A percentile compares a stretch with the other conserved stretches of the same genome.
Conservation (phyloP, 176 grass and related monocot species). For the Carex cristatella region DNA sequence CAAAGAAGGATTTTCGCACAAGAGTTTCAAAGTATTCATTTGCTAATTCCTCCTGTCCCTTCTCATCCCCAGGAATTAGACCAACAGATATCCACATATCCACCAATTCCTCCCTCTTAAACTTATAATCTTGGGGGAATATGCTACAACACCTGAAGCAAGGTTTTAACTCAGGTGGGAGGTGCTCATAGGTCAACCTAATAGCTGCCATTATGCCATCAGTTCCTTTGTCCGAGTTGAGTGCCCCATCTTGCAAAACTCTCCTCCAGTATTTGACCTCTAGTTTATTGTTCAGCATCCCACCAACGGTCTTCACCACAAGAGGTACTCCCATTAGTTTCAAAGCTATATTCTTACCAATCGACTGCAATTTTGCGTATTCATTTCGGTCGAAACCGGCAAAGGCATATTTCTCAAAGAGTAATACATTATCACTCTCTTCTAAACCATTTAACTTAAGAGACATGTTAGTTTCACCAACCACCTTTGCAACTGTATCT, state of each 20-base stretch:
- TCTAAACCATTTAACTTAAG: constrained; percentile 15
- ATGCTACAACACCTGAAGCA: constrained; percentile 27
- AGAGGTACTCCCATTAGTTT: constrained; percentile 28
- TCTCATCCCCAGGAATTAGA: neutral
- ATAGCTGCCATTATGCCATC: neutral
- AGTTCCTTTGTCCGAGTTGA: neutral
- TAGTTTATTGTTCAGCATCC: neutral
- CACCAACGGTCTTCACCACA: constrained; percentile 12
- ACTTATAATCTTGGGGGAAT: constrained; percentile 10
- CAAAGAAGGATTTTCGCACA: constrained; percentile 24
- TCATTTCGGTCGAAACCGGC: neutral
- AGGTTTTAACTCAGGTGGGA: constrained; percentile 1
- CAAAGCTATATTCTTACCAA: neutral
- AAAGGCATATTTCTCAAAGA: constrained; percentile 32
- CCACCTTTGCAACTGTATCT: neutral
- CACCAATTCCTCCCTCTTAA: neutral
- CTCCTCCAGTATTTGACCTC: neutral
- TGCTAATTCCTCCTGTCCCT: constrained; percentile 7
- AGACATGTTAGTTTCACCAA: neutral
- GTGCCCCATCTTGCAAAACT: neutral
- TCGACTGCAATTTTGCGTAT: neutral
- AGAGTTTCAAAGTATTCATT: neutral
- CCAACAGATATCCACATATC: constrained; percentile 14
- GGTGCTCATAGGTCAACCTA: constrained; percentile 23
- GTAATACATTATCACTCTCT: neutral